Evolutionary conservation across 192 early-diverging fungal species (phyloP).

Genomic region (Kappamyces sp.): DNA sequence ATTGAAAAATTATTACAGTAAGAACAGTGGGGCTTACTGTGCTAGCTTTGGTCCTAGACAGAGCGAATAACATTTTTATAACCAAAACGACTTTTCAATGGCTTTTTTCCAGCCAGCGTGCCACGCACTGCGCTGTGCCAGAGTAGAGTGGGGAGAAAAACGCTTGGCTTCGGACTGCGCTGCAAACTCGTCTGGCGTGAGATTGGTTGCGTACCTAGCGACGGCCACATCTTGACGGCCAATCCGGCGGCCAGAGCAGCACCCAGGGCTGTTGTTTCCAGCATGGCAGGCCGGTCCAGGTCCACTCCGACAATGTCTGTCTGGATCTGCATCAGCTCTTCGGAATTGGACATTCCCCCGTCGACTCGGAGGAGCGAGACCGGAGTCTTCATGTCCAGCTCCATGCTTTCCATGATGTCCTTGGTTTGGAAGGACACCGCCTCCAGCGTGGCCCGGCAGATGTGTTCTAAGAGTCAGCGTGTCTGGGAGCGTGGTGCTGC

Average conservation of each 20-base stretch:
- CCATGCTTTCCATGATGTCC: slow-evolving; percentile 83
- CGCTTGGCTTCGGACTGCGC: slow-evolving; percentile 33
- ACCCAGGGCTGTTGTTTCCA: slow-evolving; percentile 87
- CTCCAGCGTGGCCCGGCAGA: slow-evolving; percentile 83
- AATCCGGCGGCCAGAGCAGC: slow-evolving; percentile 86
- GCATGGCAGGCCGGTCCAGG: slow-evolving; percentile 76
- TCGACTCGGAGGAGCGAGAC: slow-evolving; percentile 81
- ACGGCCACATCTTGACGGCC: slow-evolving; percentile 62
- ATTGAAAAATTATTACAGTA: slow-evolving; percentile 98
- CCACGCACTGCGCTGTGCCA: slow-evolving; percentile 4
- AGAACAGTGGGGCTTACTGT: slow-evolving; percentile 16
- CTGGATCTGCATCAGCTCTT: slow-evolving; percentile 88
- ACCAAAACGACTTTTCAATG: slow-evolving; percentile 5
- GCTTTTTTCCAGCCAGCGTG: slow-evolving; percentile 13
- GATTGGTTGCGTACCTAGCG: slow-evolving; percentile 2
- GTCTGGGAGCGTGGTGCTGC: too few species aligned
- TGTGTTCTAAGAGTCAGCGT: slow-evolving; percentile 42
- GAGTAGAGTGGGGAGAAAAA: slow-evolving; percentile 9
- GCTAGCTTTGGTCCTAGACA: too few species aligned
- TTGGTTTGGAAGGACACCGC: slow-evolving; percentile 85
- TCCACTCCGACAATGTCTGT: slow-evolving; percentile 75
- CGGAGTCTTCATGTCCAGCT: slow-evolving; percentile 62
- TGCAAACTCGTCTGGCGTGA: slow-evolving; percentile 49
- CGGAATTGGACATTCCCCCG: slow-evolving; percentile 89
- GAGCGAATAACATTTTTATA: background rate